Percentiles rank a stretch among this genome's conserved stretches.
Conservation (phyloP, 306 rosid genomes). For the Erythrophleum fordii region DNA sequence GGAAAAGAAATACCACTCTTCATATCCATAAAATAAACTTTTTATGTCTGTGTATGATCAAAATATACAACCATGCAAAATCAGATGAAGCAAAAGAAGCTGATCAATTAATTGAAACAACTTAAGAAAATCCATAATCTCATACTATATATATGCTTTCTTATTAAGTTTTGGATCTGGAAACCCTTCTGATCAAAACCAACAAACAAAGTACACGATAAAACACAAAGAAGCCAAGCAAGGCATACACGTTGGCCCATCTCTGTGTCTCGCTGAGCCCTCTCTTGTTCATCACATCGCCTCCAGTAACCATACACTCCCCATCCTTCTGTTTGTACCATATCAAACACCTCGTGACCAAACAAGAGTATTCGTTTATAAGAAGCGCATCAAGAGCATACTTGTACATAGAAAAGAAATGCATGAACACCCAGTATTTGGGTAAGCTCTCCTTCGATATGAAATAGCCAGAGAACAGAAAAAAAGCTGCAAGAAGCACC, state of each 20-base stretch:
- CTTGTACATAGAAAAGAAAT: constrained; percentile 85
- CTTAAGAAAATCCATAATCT: background rate
- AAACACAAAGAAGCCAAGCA: constrained; percentile 73
- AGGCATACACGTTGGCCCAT: constrained; percentile 78
- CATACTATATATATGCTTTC: background rate
- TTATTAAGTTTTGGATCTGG: constrained; percentile 67
- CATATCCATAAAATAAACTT: constrained; percentile 33
- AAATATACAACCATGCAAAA: constrained; percentile 21
- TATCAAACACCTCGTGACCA: constrained; percentile 66
- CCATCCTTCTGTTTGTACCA: constrained; percentile 66
- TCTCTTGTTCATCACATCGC: constrained; percentile 65
- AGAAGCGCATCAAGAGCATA: constrained; percentile 90
- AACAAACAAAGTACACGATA: constrained; percentile 86
- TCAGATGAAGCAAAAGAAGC: constrained; percentile 18
- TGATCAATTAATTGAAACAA: background rate
- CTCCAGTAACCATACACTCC: constrained; percentile 81
- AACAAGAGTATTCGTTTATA: constrained; percentile 82
- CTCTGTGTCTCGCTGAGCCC: constrained; percentile 68
- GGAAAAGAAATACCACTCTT: constrained; percentile 35
- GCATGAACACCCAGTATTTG: constrained; percentile 86
- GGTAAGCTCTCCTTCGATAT: constrained; percentile 68
- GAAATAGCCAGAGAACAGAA: constrained; percentile 87
- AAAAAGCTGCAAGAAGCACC: constrained; percentile 74
- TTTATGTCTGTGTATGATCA: constrained; percentile 26
- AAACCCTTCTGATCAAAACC: constrained; percentile 82